Base-by-base conservation (phyloP, 2,329 filamentous ascomycete genomes). In the Fusarium temperatum region DNA sequence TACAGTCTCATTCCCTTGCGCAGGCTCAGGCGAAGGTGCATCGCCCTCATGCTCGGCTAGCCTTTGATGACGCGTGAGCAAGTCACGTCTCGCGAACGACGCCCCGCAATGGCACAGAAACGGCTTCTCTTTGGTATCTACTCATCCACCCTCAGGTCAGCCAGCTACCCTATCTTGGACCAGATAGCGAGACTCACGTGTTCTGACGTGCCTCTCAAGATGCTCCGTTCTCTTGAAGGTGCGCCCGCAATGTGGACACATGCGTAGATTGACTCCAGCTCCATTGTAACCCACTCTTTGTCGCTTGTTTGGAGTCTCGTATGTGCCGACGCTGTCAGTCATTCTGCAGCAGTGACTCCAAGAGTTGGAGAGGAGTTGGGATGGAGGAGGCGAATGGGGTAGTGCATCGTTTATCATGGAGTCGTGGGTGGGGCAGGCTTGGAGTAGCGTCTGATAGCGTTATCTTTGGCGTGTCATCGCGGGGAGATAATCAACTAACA, bases 121-220 rank as follows among this genome's bases (percentile, higher is more conserved):
- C 3, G 84, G 84, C 70, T 86, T 86, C 76, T 86, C 84, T 57
- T 86, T 86, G 62, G 84, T 86, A 73, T 86, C 84, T 86, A 18
- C 14, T 48, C 45, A 30, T n/a, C 0, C 14, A 12, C 14, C 6
- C 3, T 48, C 14, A 15, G 24, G 24, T 48, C 8, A 48, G 45
- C 45, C 44, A 66, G 64, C 47, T 24, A 11, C 17, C 41, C 24
- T 28, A 30, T 22, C 26, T 22, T 44, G 2, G 12, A 20, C 7
- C 12, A 20, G 26, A 32, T 4, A 51, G 18, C 26, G 28, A 30
- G 26, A 68, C 84, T 80, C 75, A 86, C 84, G 84, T 55, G 84
- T 86, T 68, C 84, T 81, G 53, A 86, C 80, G 77, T 86, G 84
- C 64, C 84, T 82, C 69, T 85, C 84, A 63, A 85, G 72, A 75